Evolutionary conservation across 2,329 filamentous ascomycete species (phyloP), one percentile per base, ranked within the genome.

Genomic region (Exophiala xenobiotica): DNA sequence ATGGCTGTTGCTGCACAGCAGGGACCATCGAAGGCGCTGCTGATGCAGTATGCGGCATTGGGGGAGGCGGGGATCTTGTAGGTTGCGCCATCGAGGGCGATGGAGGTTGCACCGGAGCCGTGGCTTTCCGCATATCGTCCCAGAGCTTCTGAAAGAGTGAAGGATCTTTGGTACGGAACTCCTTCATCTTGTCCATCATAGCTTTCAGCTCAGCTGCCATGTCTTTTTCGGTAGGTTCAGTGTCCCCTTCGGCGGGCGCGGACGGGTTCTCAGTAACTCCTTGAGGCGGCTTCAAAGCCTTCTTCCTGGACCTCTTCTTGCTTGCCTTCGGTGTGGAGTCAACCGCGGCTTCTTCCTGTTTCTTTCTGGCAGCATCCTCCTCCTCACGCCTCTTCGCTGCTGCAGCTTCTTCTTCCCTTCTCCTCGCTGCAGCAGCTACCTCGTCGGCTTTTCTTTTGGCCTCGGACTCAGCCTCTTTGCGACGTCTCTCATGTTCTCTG

Each of bases 161-260:
- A 3, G 80, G 80, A 57, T 83, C 78, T 59, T 77, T 76, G 20
- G 67, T 66, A 53, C 81, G 80, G 52, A 80, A 74, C 54, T 81
- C 74, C 31, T 78, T 70, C 77, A 83, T 81, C 58, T 77, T 80
- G 27, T 77, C 73, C 65, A 82, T 78, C 72, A 81, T 75, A 1
- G 69, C 68, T 50, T 75, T 73, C 65, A 81, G 78, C 59, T 80
- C 74, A 1, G 67, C 64, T 54, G 78, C 78, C 43, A 78, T 72
- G 18, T 67, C 68, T 29, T 68, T 68, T 7, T 61, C 60, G 26
- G 23, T 18, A 24, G 18, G 12, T 27, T 27, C 22, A 12, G 38
- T 14, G 35, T n/a, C n/a, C n/a, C n/a, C n/a, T n/a, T n/a, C n/a
- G n/a, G n/a, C n/a, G n/a, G n/a, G n/a, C n/a, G n/a, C n/a, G n/a